A percentile compares a stretch with the other conserved stretches of the same genome.
phyloP scores from a whole-genome alignment of 306 rosid species.

The Glycine tomentella region DNA sequence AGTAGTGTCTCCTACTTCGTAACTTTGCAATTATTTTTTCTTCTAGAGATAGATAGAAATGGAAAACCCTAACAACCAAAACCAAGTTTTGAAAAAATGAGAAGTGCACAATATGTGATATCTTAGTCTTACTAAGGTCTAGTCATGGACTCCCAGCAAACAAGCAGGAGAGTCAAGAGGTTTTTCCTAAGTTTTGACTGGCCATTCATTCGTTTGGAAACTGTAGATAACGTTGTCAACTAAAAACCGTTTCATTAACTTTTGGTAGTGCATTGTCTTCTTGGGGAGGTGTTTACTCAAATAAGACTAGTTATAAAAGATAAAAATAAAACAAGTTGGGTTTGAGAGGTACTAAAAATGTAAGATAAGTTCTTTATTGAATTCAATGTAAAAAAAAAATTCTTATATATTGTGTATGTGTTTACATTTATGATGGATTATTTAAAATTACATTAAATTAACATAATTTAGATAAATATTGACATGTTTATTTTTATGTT shows the following conservation, averaged over 20 bases:
- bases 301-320: not conserved
- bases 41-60: not conserved
- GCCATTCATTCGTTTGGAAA: constrained; percentile 14
- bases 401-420: too few species aligned
- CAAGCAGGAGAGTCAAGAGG: not conserved
- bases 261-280: not conserved
- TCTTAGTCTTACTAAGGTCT: not conserved
- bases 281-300: not conserved
- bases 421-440: too few species aligned
- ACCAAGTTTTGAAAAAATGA: not conserved
- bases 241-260: not conserved
- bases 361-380: not conserved
- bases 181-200: not conserved
- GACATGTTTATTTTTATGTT: too few species aligned
- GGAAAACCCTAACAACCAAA: not conserved
- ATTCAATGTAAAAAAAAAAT: too few species aligned
- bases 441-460: too few species aligned
- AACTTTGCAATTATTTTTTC: too few species aligned
- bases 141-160: not conserved
- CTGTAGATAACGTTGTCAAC: not conserved
- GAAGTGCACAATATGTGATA: not conserved
- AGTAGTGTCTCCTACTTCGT: not conserved
- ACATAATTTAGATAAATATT: too few species aligned
- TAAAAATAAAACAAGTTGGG: not conserved
- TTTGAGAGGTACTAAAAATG: not conserved